Conservation (phyloP, 305 asterid genomes). For the Solanum hybrid region DNA sequence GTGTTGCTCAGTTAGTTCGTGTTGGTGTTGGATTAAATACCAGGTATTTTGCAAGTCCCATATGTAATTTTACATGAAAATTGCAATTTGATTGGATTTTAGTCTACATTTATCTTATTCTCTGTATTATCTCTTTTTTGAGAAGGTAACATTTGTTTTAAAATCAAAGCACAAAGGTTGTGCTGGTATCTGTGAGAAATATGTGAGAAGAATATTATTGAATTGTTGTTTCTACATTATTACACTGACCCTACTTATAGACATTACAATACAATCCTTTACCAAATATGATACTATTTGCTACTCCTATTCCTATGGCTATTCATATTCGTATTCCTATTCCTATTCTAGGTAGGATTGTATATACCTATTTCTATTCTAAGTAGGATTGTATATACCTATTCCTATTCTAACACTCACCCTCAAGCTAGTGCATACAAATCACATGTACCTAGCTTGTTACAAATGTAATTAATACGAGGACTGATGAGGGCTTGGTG, state of each 20-base stretch:
- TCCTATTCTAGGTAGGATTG: not conserved
- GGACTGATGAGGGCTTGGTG: not conserved
- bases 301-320: not conserved
- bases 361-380: not conserved
- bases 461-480: not conserved
- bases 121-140: not conserved
- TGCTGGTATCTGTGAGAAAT: not conserved
- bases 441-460: not conserved
- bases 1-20: conserved; percentile 73
- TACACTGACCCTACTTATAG: not conserved
- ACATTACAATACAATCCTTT: not conserved
- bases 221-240: not conserved
- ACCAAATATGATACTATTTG: not conserved
- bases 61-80: not conserved
- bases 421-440: not conserved
- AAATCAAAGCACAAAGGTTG: not conserved
- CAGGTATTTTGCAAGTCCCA: conserved; percentile 34
- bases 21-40: conserved; percentile 95
- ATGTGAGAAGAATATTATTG: not conserved
- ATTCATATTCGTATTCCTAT: not conserved
- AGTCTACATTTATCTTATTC: not conserved
- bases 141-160: not conserved
- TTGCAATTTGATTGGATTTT: not conserved
- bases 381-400: not conserved
- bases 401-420: not conserved